Evolutionary conservation across 305 asterid species (phyloP).

Genomic region (Striga hermonthica): DNA sequence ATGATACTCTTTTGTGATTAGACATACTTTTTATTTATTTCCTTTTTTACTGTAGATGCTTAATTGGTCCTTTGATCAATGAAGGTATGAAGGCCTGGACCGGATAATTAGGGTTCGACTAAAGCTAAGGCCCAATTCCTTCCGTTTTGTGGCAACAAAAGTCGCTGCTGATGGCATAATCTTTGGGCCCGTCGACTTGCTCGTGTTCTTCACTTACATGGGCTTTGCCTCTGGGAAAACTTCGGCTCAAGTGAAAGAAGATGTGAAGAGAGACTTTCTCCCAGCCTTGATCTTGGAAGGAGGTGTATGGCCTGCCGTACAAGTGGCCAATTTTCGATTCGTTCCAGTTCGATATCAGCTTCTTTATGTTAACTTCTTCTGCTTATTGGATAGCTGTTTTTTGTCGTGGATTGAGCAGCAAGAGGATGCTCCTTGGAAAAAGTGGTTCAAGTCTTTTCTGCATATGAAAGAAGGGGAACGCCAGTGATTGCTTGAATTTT

Average conservation of each 20-base stretch:
- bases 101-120: conserved; percentile 53
- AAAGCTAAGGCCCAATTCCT: conserved; percentile 64
- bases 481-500: conserved; percentile 40
- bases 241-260: conserved; percentile 67
- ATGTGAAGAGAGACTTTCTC: conserved; percentile 74
- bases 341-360: conserved; percentile 79
- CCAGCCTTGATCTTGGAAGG: conserved; percentile 82
- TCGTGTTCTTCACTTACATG: conserved; percentile 81
- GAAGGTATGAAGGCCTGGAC: conserved; percentile 83
- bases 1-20: background rate
- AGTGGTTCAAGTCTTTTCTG: conserved; percentile 50
- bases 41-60: conserved; percentile 17
- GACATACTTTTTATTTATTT: conserved; percentile 5
- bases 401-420: conserved; percentile 90
- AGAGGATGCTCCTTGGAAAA: conserved; percentile 79
- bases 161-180: conserved; percentile 79
- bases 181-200: conserved; percentile 79
- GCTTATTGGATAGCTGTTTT: conserved; percentile 82
- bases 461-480: conserved; percentile 50
- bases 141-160: conserved; percentile 70
- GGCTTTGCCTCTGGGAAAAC: conserved; percentile 73
- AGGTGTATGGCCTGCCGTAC: conserved; percentile 79
- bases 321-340: conserved; percentile 76
- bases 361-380: conserved; percentile 83
- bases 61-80: conserved; percentile 8